Evolutionary conservation across 805 yeast genomes (phyloP).

Genomic region (Debaryomyces tyrocola): DNA sequence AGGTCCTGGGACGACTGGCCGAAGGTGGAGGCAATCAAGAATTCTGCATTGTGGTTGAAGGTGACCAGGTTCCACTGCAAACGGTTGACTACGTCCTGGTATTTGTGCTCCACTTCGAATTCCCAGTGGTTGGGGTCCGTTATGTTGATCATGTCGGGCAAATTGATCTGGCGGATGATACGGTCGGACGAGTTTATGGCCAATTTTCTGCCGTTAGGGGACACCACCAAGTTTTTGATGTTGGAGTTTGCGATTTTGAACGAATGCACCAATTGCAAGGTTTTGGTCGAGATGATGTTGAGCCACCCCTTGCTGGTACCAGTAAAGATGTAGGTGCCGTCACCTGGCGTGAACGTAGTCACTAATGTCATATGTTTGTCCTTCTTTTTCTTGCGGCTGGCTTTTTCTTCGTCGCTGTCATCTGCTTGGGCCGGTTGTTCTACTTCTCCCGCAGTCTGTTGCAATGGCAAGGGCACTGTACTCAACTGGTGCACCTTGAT

Average conservation of each 20-base stretch:
- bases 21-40: slow-evolving; percentile 82
- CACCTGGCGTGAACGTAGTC: slow-evolving; percentile 46
- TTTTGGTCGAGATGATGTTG: slow-evolving; percentile 42
- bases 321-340: slow-evolving; percentile 57
- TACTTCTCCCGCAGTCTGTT: slow-evolving; percentile 2
- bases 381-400: slow-evolving; percentile 14
- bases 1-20: slow-evolving; percentile 84
- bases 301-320: slow-evolving; percentile 85
- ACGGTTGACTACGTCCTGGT: slow-evolving; percentile 86
- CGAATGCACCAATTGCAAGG: slow-evolving; percentile 42
- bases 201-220: slow-evolving; percentile 59
- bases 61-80: slow-evolving; percentile 85
- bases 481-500: slow-evolving; percentile 17
- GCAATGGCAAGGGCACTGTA: slow-evolving; percentile 14
- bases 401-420: slow-evolving; percentile 10
- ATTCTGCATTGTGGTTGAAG: slow-evolving; percentile 75
- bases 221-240: slow-evolving; percentile 64
- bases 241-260: slow-evolving; percentile 64
- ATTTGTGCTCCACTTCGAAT: slow-evolving; percentile 72
- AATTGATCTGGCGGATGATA: slow-evolving; percentile 60
- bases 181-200: slow-evolving; percentile 80
- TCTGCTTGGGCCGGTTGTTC: slow-evolving; percentile 13
- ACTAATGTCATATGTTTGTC: slow-evolving; percentile 50
- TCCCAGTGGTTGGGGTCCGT: slow-evolving; percentile 40
- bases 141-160: slow-evolving; percentile 44